A percentile compares a stretch with the other conserved stretches of the same genome.
Evolutionary conservation across 2,329 filamentous ascomycete species (phyloP).

Genomic region (Drechslerella dactyloides): DNA sequence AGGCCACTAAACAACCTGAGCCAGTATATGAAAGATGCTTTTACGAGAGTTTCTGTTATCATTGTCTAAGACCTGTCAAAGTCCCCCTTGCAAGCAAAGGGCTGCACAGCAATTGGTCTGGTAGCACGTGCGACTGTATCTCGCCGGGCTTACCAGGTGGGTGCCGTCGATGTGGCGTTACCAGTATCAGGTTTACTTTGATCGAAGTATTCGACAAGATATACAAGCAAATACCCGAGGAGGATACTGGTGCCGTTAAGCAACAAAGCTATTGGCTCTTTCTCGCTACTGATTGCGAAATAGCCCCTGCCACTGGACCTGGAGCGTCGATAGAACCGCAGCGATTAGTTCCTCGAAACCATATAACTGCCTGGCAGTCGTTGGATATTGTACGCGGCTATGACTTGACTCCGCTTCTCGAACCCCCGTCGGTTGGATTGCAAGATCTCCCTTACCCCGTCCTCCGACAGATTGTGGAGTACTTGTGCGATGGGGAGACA

Average conservation of each 20-base stretch:
- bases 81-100: constrained; percentile 31
- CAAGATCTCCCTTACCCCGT: constrained; percentile 37
- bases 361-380: constrained; percentile 5
- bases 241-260: constrained; percentile 22
- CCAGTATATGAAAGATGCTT: constrained; percentile 39
- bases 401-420: constrained; percentile 22
- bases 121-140: constrained; percentile 37
- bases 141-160: constrained; percentile 25
- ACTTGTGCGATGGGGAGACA: constrained; percentile 22
- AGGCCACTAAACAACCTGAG: constrained; percentile 39
- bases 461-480: constrained; percentile 33
- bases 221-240: constrained; percentile 20
- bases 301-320: constrained; percentile 17
- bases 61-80: constrained; percentile 42
- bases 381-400: constrained; percentile 33
- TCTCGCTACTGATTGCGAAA: constrained; percentile 39
- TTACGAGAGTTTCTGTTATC: constrained; percentile 41
- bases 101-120: constrained; percentile 38
- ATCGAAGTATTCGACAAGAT: constrained; percentile 37
- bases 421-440: constrained; percentile 12
- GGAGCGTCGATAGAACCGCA: constrained; percentile 23
- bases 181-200: constrained; percentile 37
- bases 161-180: constrained; percentile 36
- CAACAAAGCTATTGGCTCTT: constrained; percentile 45
- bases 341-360: constrained; percentile 21